A percentile compares a stretch with the other conserved stretches of the same genome.
Evolutionary conservation across 305 asterid genomes (phyloP).

Genomic region (Rubia balearica): DNA sequence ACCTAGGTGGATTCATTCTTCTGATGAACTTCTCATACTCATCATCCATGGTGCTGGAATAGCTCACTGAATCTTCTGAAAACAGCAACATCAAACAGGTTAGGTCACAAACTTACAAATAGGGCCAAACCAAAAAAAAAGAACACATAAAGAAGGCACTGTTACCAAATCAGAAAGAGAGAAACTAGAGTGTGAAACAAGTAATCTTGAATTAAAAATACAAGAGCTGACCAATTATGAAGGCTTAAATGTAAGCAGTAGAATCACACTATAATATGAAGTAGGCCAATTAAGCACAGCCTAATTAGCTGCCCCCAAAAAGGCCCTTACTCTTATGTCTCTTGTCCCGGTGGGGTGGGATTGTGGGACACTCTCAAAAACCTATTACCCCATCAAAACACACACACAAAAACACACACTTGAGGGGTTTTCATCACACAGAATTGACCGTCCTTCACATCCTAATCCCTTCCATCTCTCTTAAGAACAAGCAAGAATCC

Average conservation of each 20-base stretch:
- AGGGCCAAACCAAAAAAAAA: constrained; percentile 14
- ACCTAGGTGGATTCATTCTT: constrained; percentile 99
- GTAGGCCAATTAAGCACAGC: constrained; percentile 25
- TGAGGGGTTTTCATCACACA: constrained; percentile 4
- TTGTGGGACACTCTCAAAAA: constrained; percentile 21
- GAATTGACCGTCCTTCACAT: constrained; percentile 1
- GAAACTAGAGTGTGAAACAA: constrained; percentile 32
- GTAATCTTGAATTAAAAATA: constrained; percentile 12
- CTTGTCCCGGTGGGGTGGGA: constrained; percentile 18
- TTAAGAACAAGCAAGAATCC: constrained; percentile 2
- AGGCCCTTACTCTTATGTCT: constrained; percentile 21
- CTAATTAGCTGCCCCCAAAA: constrained; percentile 21
- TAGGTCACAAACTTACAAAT: constrained; percentile 12
- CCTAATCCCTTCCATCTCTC: not conserved
- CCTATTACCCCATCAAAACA: constrained; percentile 14
- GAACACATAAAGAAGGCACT: constrained; percentile 18
- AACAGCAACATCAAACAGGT: constrained; percentile 17
- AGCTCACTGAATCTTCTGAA: constrained; percentile 53
- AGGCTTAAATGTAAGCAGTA: constrained; percentile 18
- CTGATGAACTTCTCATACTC: constrained; percentile 76
- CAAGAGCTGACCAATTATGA: constrained; percentile 24
- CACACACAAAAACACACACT: constrained; percentile 16
- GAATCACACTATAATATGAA: constrained; percentile 20
- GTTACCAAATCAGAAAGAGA: constrained; percentile 27
- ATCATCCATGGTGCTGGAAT: constrained; percentile 77